phyloP scores from a whole-genome alignment of 208 protist genomes.

The Lotmaria passim region DNA sequence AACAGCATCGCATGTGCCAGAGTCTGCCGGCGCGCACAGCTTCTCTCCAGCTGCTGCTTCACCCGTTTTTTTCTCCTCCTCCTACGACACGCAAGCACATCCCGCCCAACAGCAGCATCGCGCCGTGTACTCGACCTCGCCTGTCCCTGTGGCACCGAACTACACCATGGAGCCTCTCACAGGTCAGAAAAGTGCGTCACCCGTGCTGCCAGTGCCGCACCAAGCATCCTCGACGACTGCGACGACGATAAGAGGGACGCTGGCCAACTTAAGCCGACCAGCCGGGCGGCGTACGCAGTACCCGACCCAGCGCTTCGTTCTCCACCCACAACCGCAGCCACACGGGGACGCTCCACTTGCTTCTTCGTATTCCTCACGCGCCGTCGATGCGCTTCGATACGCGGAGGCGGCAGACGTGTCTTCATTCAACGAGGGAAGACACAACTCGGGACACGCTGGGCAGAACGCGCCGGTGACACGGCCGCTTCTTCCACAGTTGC shows the following conservation, averaged over 20 bases:
- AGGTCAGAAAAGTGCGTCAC: no score
- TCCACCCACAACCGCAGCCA: background rate
- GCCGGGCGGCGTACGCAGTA: background rate
- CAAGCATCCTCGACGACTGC: background rate
- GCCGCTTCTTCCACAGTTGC: constrained; percentile 5
- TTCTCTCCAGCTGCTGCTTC: background rate
- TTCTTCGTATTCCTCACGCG: background rate
- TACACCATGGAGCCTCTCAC: no score
- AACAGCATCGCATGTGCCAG: background rate
- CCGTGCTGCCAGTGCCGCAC: background rate
- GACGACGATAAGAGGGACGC: background rate
- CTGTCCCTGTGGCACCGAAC: constrained; percentile 12
- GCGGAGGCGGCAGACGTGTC: no score
- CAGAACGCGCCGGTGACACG: background rate
- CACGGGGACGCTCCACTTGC: background rate
- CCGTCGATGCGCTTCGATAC: no score
- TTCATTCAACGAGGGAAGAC: no score
- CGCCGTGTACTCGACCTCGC: background rate
- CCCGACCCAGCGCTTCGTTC: background rate
- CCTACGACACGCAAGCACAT: background rate
- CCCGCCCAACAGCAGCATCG: background rate
- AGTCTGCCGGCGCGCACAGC: no score
- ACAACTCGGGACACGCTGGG: no score
- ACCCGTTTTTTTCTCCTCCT: background rate
- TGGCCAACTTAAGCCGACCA: background rate